These are phyloP conservation scores for Wickerhamiella parazyma DNA, from an alignment of 805 yeast genomes.

Conservation along the genomic window DNA sequence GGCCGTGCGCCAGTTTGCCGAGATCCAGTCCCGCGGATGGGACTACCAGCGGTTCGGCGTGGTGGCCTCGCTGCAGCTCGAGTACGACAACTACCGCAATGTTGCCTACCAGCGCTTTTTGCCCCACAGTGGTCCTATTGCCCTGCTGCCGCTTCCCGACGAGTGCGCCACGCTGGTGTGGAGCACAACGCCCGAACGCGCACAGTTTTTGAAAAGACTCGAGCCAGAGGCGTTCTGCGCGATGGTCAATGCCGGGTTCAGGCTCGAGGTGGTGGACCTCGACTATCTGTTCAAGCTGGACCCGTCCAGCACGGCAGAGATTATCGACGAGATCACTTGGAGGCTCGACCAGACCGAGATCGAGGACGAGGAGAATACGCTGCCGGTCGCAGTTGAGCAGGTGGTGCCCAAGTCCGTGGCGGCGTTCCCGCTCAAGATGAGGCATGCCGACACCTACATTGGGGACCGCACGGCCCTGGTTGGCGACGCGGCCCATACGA, in stretches of 20 bases:
- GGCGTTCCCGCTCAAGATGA: slow-evolving; percentile 71
- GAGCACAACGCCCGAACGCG: slow-evolving; percentile 70
- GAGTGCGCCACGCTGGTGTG: slow-evolving; percentile 86
- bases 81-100: slow-evolving; percentile 52
- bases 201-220: slow-evolving; percentile 45
- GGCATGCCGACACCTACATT: slow-evolving; percentile 83
- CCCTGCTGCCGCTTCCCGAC: slow-evolving; percentile 76
- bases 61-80: slow-evolving; percentile 76
- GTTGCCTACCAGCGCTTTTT: slow-evolving; percentile 92
- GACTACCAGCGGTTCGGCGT: slow-evolving; percentile 74
- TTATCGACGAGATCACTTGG: slow-evolving; percentile 62
- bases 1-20: slow-evolving; percentile 73
- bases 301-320: slow-evolving; percentile 27
- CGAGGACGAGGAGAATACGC: slow-evolving; percentile 40
- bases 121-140: slow-evolving; percentile 75
- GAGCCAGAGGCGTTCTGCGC: slow-evolving; percentile 50
- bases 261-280: slow-evolving; percentile 66
- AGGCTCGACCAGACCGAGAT: slow-evolving; percentile 36
- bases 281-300: slow-evolving; percentile 44
- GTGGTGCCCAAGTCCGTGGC: slow-evolving; percentile 61
- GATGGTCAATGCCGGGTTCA: slow-evolving; percentile 74
- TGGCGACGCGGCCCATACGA: slow-evolving; percentile 97
- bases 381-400: slow-evolving; percentile 52
- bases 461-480: slow-evolving; percentile 79
- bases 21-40: slow-evolving; percentile 86